Evolutionary conservation across 345 rosid species (phyloP).

Genomic region (Conringia planisiliqua): DNA sequence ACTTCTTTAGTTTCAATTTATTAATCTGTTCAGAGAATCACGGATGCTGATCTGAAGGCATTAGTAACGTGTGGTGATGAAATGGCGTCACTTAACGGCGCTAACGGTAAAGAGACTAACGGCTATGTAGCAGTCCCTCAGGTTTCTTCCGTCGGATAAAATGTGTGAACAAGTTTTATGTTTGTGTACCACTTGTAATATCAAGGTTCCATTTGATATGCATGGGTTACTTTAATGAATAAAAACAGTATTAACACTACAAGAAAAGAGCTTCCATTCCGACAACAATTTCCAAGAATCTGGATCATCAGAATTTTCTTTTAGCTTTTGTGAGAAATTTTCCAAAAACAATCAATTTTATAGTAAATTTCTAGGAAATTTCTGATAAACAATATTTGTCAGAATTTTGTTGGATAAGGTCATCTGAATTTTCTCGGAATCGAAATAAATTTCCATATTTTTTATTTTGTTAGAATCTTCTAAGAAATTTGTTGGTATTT

Average conservation of each 20-base stretch:
- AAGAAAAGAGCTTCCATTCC: no score
- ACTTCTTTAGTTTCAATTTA: background rate
- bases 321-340: no score
- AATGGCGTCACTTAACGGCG: background rate
- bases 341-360: no score
- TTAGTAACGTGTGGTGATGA: conserved; percentile 4
- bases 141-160: conserved; percentile 7
- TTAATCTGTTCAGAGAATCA: conserved; percentile 22
- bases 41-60: conserved; percentile 20
- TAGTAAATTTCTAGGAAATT: no score
- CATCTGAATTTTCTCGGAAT: no score
- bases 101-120: background rate
- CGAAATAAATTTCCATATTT: no score
- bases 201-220: background rate
- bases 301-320: no score
- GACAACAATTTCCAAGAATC: no score
- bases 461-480: no score
- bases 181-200: background rate
- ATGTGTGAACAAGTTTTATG: background rate
- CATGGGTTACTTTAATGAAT: background rate
- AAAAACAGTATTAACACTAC: background rate
- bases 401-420: no score
- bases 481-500: no score
- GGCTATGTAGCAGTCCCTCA: background rate
- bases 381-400: no score